A percentile compares a stretch with the other conserved stretches of the same genome.
phyloP scores from a whole-genome alignment of 169 alveolate species.

The Cryptosporidium meleagridis region DNA sequence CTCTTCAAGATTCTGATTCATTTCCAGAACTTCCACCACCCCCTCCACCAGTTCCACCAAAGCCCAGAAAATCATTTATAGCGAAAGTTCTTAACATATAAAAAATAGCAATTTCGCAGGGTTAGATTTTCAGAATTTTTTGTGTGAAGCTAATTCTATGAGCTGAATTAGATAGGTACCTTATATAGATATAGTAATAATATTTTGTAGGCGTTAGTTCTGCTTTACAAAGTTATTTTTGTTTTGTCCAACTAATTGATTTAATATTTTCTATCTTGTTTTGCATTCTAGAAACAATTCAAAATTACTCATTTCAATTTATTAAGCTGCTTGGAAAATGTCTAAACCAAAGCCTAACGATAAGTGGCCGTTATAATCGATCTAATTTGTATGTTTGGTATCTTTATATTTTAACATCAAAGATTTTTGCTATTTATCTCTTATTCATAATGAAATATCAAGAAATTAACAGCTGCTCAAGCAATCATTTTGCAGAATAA shows the following conservation, averaged over 20 bases:
- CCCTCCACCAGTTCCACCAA: slow-evolving; percentile 8
- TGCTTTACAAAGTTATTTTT: background rate
- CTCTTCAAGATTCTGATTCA: background rate
- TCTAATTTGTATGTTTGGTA: background rate
- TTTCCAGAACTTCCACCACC: slow-evolving; percentile 8
- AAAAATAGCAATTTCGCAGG: background rate
- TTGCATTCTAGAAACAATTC: no score
- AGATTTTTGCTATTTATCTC: no score
- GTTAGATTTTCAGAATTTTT: background rate
- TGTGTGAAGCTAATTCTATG: background rate
- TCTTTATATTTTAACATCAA: background rate
- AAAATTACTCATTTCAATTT: no score
- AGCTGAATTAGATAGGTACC: background rate
- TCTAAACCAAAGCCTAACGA: background rate
- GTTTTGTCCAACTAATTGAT: no score
- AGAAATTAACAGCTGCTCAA: no score
- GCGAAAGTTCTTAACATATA: background rate
- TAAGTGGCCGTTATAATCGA: no score
- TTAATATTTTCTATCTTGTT: no score
- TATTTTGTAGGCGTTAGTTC: background rate
- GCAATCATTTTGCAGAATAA: no score
- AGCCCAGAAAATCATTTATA: background rate
- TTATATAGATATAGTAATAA: no score
- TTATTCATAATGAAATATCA: no score
- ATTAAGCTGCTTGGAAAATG: background rate